Conservation (phyloP, 768 basidiomycete genomes). For the Lentinula raphanica region DNA sequence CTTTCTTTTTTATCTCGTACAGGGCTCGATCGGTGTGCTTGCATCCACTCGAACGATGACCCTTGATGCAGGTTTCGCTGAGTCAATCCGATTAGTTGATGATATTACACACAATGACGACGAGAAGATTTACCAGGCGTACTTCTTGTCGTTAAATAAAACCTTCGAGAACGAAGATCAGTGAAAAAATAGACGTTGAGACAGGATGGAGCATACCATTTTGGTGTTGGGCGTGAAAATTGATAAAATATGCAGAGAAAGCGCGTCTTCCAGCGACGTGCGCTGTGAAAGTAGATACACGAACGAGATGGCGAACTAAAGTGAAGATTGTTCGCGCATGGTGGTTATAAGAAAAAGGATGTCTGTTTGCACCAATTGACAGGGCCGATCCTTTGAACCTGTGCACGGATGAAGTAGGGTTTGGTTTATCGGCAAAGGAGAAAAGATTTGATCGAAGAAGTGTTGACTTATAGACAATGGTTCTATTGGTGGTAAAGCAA, state of each 20-base stretch:
- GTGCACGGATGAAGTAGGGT: conserved; percentile 1
- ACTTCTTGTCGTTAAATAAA: conserved; percentile 72
- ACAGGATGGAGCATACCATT: conserved; percentile 36
- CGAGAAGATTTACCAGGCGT: conserved; percentile 58
- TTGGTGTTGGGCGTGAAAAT: conserved; percentile 1
- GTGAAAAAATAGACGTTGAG: background rate
- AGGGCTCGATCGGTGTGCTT: conserved; percentile 84
- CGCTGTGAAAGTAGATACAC: conserved; percentile 40
- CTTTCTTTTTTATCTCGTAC: conserved; percentile 91
- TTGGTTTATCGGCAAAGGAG: background rate
- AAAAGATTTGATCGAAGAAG: background rate
- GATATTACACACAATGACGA: background rate
- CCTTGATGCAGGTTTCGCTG: conserved; percentile 92
- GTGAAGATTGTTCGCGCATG: background rate
- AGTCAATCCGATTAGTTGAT: background rate
- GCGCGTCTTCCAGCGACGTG: conserved; percentile 54
- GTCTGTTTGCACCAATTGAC: conserved; percentile 2
- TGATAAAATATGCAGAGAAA: conserved; percentile 22
- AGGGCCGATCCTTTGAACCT: conserved; percentile 2
- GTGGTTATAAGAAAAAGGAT: conserved; percentile 4
- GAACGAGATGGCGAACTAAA: background rate
- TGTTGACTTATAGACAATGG: background rate
- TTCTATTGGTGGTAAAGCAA: background rate
- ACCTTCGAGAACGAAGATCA: conserved; percentile 35
- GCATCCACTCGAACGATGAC: conserved; percentile 91